Conservation (phyloP, 228 moss, liverwort and hornwort genomes). For the Sphagnum magellanicum region DNA sequence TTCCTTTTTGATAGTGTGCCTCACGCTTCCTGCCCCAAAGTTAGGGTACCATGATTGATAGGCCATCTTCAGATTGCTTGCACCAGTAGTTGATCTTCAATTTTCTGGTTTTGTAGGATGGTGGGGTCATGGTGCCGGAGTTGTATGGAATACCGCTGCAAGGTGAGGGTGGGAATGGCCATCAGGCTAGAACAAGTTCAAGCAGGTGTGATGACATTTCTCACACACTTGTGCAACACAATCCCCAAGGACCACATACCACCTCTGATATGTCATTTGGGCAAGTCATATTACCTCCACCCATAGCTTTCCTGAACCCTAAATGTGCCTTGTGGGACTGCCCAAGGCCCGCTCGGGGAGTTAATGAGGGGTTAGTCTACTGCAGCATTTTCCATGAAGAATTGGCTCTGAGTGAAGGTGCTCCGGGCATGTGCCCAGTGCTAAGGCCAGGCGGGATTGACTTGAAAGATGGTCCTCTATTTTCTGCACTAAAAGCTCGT, state of each 20-base stretch:
- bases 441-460: conserved; percentile 58
- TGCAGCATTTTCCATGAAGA: conserved; percentile 59
- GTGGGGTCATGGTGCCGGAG: background rate
- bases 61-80: no score
- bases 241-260: conserved; percentile 3
- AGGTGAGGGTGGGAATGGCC: background rate
- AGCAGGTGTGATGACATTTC: conserved; percentile 18
- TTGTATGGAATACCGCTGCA: no score
- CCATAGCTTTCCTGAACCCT: conserved; percentile 31
- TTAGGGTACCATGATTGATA: no score
- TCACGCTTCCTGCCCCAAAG: no score
- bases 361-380: conserved; percentile 34
- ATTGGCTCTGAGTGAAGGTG: conserved; percentile 49
- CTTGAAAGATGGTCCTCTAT: conserved; percentile 56
- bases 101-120: conserved; percentile 13
- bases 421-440: conserved; percentile 49
- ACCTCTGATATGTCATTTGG: conserved; percentile 17
- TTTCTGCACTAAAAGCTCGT: conserved; percentile 45
- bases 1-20: no score
- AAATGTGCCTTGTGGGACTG: conserved; percentile 66
- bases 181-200: conserved; percentile 17
- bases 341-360: conserved; percentile 46
- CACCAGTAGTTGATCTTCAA: no score
- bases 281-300: conserved; percentile 21
- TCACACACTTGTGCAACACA: conserved; percentile 21